A percentile compares a stretch with the other conserved stretches of the same genome.
Conservation (phyloP, 2,329 filamentous ascomycete species). For the Septoria petroselini region DNA sequence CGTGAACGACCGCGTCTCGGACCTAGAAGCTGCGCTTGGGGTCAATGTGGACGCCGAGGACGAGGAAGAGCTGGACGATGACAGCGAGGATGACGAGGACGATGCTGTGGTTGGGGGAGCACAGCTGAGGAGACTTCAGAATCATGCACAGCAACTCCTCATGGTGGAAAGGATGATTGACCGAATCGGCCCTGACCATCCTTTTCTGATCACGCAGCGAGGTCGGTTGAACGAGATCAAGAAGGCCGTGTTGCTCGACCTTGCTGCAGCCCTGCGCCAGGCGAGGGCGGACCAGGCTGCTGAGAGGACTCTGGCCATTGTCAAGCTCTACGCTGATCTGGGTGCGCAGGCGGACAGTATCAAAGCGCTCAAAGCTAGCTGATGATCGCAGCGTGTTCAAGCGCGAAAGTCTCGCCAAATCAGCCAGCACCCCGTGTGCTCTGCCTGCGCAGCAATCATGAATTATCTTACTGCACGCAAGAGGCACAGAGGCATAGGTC, state of each 20-base stretch:
- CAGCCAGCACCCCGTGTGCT: too few species aligned
- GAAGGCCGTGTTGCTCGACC: constrained; percentile 62
- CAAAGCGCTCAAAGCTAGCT: constrained; percentile 50
- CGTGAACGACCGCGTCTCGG: constrained; percentile 59
- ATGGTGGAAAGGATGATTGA: constrained; percentile 53
- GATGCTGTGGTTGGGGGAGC: constrained; percentile 36
- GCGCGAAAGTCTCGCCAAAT: too few species aligned
- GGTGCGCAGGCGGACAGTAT: constrained; percentile 59
- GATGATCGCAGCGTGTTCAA: constrained; percentile 14
- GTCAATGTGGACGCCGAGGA: constrained; percentile 43
- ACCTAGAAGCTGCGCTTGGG: constrained; percentile 62
- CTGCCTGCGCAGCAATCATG: too few species aligned
- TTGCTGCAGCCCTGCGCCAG: constrained; percentile 61
- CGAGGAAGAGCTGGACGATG: constrained; percentile 31
- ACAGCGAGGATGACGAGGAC: constrained; percentile 35
- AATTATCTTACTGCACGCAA: too few species aligned
- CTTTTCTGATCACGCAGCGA: constrained; percentile 60
- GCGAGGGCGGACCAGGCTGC: constrained; percentile 44
- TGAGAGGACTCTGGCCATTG: constrained; percentile 53
- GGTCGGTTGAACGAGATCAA: constrained; percentile 56
- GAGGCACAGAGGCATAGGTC: too few species aligned
- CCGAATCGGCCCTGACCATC: constrained; percentile 56
- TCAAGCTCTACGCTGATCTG: constrained; percentile 61
- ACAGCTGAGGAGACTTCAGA: constrained; percentile 49
- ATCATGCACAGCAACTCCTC: constrained; percentile 58